Conservation (phyloP, 2,329 filamentous ascomycete genomes). For the Fusarium nygamai region DNA sequence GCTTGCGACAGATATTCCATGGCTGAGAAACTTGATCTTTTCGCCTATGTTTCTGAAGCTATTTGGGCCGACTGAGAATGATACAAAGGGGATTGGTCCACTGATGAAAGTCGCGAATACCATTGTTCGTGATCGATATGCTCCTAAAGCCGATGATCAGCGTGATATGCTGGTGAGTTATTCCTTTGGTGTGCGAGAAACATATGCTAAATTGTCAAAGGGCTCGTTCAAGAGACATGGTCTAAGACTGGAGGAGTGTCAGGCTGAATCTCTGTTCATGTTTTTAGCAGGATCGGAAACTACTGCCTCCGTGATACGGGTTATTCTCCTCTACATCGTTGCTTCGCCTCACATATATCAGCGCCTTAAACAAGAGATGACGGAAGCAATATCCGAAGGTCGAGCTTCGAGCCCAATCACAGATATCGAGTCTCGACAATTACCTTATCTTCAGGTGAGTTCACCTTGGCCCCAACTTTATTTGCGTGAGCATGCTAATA, state of each 20-base stretch:
- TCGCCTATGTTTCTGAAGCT: background rate
- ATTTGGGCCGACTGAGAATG: background rate
- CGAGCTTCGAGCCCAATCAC: background rate
- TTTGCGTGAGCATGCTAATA: rapidly evolving
- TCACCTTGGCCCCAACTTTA: background rate
- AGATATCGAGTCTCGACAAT: background rate
- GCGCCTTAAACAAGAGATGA: background rate
- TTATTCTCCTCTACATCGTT: background rate
- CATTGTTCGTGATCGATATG: background rate
- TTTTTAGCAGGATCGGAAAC: background rate
- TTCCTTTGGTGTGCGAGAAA: rapidly evolving
- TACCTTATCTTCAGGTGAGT: background rate
- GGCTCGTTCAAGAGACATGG: background rate
- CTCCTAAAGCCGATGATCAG: background rate
- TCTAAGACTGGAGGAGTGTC: background rate
- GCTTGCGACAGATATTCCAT: background rate
- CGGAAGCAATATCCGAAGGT: background rate
- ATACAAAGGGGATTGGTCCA: background rate
- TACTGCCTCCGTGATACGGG: background rate
- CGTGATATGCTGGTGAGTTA: background rate
- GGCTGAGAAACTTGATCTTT: background rate
- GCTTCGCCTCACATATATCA: background rate
- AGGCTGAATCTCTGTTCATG: background rate
- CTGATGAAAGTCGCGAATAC: background rate
- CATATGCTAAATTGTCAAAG: background rate